Evolutionary conservation across 176 grass and related monocot genomes (phyloP).

Genomic region (Oryza australiensis): DNA sequence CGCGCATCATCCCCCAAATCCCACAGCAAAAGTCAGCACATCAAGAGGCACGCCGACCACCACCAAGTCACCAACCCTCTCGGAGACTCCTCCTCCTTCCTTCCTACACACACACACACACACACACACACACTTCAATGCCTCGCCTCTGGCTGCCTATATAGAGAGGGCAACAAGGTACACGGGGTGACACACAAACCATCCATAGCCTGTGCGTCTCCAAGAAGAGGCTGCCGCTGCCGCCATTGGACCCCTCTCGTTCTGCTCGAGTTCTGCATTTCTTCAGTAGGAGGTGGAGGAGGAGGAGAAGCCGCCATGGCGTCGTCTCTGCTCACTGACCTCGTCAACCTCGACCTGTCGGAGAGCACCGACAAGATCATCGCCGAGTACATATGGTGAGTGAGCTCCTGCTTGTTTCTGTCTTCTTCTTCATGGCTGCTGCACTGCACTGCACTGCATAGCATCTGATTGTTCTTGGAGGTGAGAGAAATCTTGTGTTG

Average conservation of each 20-base stretch:
- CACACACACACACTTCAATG: too few species aligned
- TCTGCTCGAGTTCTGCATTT: background rate
- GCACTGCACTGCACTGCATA: too few species aligned
- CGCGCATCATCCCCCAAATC: background rate
- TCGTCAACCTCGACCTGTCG: constrained; percentile 63
- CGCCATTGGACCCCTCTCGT: background rate
- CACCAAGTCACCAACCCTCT: background rate
- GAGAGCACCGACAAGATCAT: constrained; percentile 65
- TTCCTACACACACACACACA: too few species aligned
- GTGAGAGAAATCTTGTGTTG: background rate
- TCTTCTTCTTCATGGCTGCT: background rate
- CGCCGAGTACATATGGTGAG: constrained; percentile 81
- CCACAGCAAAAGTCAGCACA: background rate
- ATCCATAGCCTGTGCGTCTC: background rate
- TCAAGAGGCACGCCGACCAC: background rate
- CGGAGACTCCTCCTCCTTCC: background rate
- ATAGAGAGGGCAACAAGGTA: background rate
- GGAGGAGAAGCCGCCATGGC: background rate
- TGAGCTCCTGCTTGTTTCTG: background rate
- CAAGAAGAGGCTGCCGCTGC: constrained; percentile 2
- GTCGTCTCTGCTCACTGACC: constrained; percentile 39
- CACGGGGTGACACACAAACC: background rate
- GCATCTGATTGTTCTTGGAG: background rate
- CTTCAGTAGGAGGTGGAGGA: background rate
- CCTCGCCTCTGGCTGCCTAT: constrained; percentile 13